Evolutionary conservation across 352 stramenopile species (phyloP).

Genomic region (Aphanomyces invadans): DNA sequence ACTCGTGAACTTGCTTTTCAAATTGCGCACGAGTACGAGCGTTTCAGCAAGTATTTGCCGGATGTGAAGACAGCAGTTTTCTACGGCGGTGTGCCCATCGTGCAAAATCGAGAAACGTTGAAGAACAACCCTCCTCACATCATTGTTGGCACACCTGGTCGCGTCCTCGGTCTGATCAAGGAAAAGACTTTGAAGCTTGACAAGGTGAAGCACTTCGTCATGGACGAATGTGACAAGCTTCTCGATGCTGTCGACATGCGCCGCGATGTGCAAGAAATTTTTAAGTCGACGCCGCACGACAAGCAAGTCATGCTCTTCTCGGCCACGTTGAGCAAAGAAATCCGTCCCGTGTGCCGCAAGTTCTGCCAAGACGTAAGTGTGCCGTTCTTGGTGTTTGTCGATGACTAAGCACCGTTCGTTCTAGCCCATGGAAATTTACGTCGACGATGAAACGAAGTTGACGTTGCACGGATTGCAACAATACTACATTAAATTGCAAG

Average conservation of each 20-base stretch:
- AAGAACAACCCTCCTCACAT: conserved; percentile 97
- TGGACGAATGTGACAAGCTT: conserved; percentile 99
- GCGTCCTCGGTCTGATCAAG: conserved; percentile 82
- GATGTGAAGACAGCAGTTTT: conserved; percentile 97
- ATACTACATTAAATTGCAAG: conserved; percentile 99
- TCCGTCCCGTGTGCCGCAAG: conserved; percentile 98
- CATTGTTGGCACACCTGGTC: conserved; percentile 97
- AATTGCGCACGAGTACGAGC: conserved; percentile 99
- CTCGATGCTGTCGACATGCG: conserved; percentile 99
- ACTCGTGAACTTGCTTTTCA: conserved; percentile 99
- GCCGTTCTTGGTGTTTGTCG: conserved; percentile 13
- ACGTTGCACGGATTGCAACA: conserved; percentile 99
- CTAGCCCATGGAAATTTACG: conserved; percentile 99
- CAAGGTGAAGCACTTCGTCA: conserved; percentile 99
- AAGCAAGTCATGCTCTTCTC: conserved; percentile 99
- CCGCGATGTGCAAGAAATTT: conserved; percentile 99
- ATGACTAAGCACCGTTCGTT: background rate
- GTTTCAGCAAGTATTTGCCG: conserved; percentile 98
- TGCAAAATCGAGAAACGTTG: conserved; percentile 92
- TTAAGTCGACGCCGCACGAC: conserved; percentile 97
- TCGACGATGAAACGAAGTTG: conserved; percentile 99
- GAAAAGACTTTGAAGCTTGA: conserved; percentile 97
- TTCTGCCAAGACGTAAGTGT: conserved; percentile 97
- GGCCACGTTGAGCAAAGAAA: conserved; percentile 98
- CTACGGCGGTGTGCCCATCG: conserved; percentile 94